Percentiles rank a stretch among this genome's conserved stretches.
Conservation (phyloP, 2,329 filamentous ascomycete species). For the Teratosphaeria nubilosa region DNA sequence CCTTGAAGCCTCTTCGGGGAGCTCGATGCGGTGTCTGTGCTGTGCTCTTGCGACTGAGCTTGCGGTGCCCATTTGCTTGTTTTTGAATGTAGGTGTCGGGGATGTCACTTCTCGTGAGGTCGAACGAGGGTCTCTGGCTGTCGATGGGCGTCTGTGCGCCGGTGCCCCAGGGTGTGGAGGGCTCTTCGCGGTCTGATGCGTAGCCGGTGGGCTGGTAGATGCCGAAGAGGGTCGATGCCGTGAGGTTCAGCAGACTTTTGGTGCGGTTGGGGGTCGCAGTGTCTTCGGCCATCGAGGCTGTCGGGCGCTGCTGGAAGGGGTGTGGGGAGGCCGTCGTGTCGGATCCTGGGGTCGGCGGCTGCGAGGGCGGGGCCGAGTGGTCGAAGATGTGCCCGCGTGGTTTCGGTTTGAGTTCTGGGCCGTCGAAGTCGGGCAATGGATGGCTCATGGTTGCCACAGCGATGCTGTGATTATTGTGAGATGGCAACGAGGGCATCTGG, state of each 20-base stretch:
- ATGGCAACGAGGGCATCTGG: no score
- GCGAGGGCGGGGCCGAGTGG: conserved; percentile 35
- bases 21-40: conserved; percentile 7
- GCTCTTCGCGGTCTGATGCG: conserved; percentile 42
- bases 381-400: conserved; percentile 65
- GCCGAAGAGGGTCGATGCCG: conserved; percentile 77
- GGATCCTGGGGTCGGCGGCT: conserved; percentile 15
- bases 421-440: conserved; percentile 11
- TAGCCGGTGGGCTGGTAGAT: conserved; percentile 69
- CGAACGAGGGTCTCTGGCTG: conserved; percentile 15
- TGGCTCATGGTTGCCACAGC: conserved; percentile 15
- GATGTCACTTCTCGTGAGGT: conserved; percentile 14
- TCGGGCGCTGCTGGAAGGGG: conserved; percentile 5
- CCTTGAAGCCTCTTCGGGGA: conserved; percentile 17
- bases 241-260: conserved; percentile 75
- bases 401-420: conserved; percentile 30
- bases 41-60: conserved; percentile 15
- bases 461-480: no score
- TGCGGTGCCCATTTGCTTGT: conserved; percentile 11
- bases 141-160: conserved; percentile 58
- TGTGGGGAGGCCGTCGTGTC: conserved; percentile 1
- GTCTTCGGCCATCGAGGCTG: conserved; percentile 8
- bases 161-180: conserved; percentile 58
- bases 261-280: conserved; percentile 49
- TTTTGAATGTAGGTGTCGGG: conserved; percentile 15